A percentile compares a stretch with the other conserved stretches of the same genome.
Evolutionary conservation across 108 stramenopile species (phyloP).

Genomic region (Nitzschia palea): DNA sequence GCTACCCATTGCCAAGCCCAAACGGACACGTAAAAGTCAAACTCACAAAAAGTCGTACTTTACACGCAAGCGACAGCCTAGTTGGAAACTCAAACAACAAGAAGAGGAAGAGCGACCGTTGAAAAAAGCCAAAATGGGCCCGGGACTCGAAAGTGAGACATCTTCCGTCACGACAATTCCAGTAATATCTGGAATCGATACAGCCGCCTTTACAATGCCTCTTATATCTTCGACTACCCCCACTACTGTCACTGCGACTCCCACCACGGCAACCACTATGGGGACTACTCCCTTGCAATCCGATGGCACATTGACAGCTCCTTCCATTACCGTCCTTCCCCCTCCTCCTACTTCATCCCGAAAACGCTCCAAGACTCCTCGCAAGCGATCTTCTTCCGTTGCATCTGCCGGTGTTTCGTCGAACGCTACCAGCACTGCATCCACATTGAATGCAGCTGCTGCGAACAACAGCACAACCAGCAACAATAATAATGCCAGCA

Average conservation of each 20-base stretch:
- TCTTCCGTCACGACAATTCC: too few species aligned
- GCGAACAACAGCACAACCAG: not conserved
- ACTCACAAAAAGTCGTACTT: slow-evolving; percentile 19
- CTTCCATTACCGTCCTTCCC: not conserved
- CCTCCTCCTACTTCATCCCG: not conserved
- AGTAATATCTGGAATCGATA: too few species aligned
- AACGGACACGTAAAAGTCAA: not conserved
- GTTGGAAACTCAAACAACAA: slow-evolving; percentile 31
- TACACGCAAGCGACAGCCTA: slow-evolving; percentile 33
- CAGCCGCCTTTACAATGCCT: not conserved
- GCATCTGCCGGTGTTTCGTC: not conserved
- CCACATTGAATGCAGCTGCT: not conserved
- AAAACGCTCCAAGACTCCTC: slow-evolving; percentile 3
- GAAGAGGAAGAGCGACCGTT: slow-evolving; percentile 23
- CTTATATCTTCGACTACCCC: not conserved
- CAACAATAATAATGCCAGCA: not conserved
- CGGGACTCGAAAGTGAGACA: too few species aligned
- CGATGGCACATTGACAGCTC: not conserved
- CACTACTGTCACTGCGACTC: not conserved
- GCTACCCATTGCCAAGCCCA: not conserved
- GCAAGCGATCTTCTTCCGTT: slow-evolving; percentile 3
- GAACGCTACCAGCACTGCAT: not conserved
- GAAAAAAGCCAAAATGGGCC: too few species aligned
- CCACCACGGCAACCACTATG: not conserved
- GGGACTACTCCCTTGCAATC: not conserved